These are phyloP conservation scores for Rhodosorus marinus DNA, from an alignment of 23 red algal genomes.

Conservation along the genomic window DNA sequence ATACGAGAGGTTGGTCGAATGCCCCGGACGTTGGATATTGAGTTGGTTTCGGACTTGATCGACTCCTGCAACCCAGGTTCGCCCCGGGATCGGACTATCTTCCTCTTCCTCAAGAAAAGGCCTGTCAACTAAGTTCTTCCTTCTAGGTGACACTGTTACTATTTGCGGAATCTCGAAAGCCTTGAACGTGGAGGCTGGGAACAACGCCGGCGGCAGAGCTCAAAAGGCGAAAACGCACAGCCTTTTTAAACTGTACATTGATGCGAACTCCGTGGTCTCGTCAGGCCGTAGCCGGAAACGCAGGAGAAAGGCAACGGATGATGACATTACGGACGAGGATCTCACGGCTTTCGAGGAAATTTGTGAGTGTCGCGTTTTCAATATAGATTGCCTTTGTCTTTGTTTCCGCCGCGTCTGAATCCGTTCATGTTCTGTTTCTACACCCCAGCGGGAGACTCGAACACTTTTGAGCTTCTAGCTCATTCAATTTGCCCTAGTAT, in stretches of 20 bases:
- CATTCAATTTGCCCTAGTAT: slow-evolving; percentile 79
- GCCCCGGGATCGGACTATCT: too few relatives aligned
- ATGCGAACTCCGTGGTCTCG: slow-evolving; percentile 62
- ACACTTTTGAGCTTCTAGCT: slow-evolving; percentile 61
- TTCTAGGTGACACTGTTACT: slow-evolving; percentile 57
- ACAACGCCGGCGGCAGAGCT: slow-evolving; percentile 6
- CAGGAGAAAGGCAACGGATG: slow-evolving; percentile 2
- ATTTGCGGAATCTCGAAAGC: slow-evolving; percentile 58
- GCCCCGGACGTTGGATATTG: slow-evolving; percentile 71
- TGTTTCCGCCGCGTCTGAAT: neutral
- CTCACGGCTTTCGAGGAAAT: slow-evolving; percentile 21
- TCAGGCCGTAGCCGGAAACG: slow-evolving; percentile 9
- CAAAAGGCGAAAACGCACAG: neutral
- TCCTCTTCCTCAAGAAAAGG: too few relatives aligned
- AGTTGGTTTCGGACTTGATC: slow-evolving; percentile 72
- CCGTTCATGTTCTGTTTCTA: slow-evolving; percentile 5
- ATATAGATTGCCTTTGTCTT: neutral
- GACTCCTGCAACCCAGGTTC: slow-evolving; percentile 76
- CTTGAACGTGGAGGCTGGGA: slow-evolving; percentile 36
- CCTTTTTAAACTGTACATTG: slow-evolving; percentile 81
- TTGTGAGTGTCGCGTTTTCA: neutral
- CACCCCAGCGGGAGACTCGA: slow-evolving; percentile 14
- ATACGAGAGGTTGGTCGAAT: slow-evolving; percentile 63
- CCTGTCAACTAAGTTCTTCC: too few relatives aligned
- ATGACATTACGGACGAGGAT: neutral